Percentiles rank a stretch among this genome's conserved stretches.
These are phyloP conservation scores for Gaeumannomyces tritici DNA, from an alignment of 2,329 filamentous ascomycete genomes.

Conservation along the genomic window DNA sequence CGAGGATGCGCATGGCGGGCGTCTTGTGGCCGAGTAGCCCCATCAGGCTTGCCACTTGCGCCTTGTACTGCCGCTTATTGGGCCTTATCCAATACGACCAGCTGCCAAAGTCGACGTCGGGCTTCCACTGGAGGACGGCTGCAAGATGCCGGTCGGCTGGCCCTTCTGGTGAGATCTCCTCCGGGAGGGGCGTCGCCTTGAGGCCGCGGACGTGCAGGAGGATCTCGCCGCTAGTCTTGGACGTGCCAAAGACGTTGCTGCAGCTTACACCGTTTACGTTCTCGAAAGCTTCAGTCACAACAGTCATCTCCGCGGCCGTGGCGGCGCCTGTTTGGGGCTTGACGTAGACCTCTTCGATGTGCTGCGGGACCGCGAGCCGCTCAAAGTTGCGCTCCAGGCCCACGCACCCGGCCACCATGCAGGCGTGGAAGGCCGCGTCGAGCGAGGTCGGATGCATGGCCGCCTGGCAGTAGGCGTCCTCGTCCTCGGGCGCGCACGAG, in stretches of 20 bases:
- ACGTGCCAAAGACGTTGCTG: neutral
- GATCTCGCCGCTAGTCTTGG: neutral
- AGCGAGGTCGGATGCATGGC: slow-evolving; percentile 20
- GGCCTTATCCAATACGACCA: neutral
- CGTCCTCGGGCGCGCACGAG: neutral
- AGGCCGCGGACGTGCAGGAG: slow-evolving; percentile 1
- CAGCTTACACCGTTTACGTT: neutral
- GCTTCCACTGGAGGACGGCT: slow-evolving; percentile 5
- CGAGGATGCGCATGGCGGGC: slow-evolving; percentile 11
- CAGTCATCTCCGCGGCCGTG: neutral
- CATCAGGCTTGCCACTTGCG: neutral
- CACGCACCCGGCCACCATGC: slow-evolving; percentile 2
- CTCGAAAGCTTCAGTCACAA: neutral
- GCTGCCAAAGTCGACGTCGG: slow-evolving; percentile 5
- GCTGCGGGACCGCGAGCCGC: slow-evolving; percentile 5
- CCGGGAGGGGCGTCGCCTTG: neutral
- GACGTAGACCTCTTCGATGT: slow-evolving; percentile 9
- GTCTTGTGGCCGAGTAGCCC: slow-evolving; percentile 9
- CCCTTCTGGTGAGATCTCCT: neutral
- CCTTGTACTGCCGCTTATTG: neutral
- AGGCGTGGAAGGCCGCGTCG: slow-evolving; percentile 12
- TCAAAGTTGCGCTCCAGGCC: slow-evolving; percentile 5
- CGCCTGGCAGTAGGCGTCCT: slow-evolving; percentile 6
- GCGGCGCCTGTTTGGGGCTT: neutral
- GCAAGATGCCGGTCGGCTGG: slow-evolving; percentile 1